phyloP scores from a whole-genome alignment of 352 stramenopile species.

The Globisporangium nunn region DNA sequence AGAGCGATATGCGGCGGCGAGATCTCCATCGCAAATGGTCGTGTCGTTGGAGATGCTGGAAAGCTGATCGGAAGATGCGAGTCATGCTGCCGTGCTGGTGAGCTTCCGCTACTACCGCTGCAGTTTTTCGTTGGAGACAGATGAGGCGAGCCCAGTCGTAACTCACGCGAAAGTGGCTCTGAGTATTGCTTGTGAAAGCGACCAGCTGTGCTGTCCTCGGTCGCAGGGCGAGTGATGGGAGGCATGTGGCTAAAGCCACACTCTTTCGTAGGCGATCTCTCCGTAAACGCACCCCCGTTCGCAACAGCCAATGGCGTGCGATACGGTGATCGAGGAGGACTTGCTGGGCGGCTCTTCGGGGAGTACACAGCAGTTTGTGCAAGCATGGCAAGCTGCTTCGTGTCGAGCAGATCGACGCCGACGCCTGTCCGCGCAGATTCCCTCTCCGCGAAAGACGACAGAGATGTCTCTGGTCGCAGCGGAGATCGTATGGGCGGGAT shows the following conservation, averaged over 20 bases:
- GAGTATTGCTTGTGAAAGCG: background rate
- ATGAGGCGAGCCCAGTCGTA: background rate
- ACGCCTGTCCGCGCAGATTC: constrained; percentile 40
- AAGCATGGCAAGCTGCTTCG: constrained; percentile 38
- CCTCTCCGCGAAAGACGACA: constrained; percentile 29
- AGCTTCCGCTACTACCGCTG: background rate
- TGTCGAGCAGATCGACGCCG: constrained; percentile 35
- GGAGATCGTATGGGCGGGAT: constrained; percentile 13
- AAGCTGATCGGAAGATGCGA: background rate
- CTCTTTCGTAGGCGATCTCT: constrained; percentile 7
- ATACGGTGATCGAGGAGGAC: constrained; percentile 24
- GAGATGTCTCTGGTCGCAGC: constrained; percentile 30
- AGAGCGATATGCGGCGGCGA: constrained; percentile 36
- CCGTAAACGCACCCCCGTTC: constrained; percentile 7
- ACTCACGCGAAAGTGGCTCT: background rate
- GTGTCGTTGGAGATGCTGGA: constrained; percentile 14
- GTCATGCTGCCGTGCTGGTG: background rate
- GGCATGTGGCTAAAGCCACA: background rate
- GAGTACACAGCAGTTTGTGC: constrained; percentile 32
- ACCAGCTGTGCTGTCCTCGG: constrained; percentile 1
- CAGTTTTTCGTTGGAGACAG: constrained; percentile 3
- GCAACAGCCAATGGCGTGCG: background rate
- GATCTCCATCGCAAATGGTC: constrained; percentile 54
- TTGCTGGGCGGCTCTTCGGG: constrained; percentile 20
- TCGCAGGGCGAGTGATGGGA: constrained; percentile 1